A percentile compares a stretch with the other conserved stretches of the same genome.
phyloP scores from a whole-genome alignment of 176 grass and related monocot genomes.

The Alloteropsis semialata region DNA sequence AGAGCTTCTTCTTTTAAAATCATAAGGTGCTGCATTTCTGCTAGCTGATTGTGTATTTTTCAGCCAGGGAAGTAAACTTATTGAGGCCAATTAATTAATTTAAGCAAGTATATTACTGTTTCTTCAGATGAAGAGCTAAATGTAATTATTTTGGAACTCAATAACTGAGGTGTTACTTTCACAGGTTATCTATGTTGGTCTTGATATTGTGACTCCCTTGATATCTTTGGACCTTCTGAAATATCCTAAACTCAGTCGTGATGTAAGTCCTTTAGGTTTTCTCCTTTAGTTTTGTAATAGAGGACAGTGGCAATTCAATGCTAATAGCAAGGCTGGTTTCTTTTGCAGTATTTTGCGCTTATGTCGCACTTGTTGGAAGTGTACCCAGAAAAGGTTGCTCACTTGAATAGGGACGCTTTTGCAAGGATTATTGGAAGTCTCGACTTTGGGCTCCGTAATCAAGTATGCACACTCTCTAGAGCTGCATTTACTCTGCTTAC shows the following conservation, averaged over 20 bases:
- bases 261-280: slow-evolving; percentile 54
- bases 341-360: slow-evolving; percentile 92
- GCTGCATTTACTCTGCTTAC: background rate
- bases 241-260: slow-evolving; percentile 94
- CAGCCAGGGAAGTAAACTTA: background rate
- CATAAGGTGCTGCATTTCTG: background rate
- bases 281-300: background rate
- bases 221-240: slow-evolving; percentile 99
- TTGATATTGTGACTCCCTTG: slow-evolving; percentile 92
- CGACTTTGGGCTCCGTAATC: slow-evolving; percentile 83
- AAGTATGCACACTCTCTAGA: slow-evolving; percentile 44
- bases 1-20: slow-evolving; percentile 2
- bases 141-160: slow-evolving; percentile 20
- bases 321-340: slow-evolving; percentile 22
- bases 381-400: slow-evolving; percentile 96
- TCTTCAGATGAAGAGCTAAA: background rate
- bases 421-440: slow-evolving; percentile 72
- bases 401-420: slow-evolving; percentile 84
- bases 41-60: background rate
- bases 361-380: slow-evolving; percentile 93
- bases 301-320: slow-evolving; percentile 25
- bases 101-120: background rate
- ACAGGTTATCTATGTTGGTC: slow-evolving; percentile 94
- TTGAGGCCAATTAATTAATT: background rate
- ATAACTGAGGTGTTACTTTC: slow-evolving; percentile 33